phyloP scores from a whole-genome alignment of 2,329 filamentous ascomycete species.

The Dactylellina parvicollis region DNA sequence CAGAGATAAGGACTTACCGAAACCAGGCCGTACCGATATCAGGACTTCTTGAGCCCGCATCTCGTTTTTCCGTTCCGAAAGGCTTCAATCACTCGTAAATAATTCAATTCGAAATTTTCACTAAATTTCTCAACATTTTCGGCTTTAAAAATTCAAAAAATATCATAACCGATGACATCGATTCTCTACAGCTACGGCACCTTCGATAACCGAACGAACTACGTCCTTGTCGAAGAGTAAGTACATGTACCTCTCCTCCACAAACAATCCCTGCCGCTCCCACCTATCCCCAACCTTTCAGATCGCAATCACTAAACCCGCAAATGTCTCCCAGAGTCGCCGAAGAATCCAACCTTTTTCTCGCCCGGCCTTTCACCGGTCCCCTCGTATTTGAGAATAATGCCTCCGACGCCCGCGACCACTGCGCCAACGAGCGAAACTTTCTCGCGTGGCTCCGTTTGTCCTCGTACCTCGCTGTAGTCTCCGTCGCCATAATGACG shows the following conservation, averaged over 20 bases:
- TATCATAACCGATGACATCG: conserved; percentile 26
- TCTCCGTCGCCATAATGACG: conserved; percentile 87
- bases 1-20: not conserved
- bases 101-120: not conserved
- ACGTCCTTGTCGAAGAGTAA: conserved; percentile 56
- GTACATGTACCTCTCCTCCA: not conserved
- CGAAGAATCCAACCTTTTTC: conserved; percentile 52
- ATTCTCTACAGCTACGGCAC: conserved; percentile 47
- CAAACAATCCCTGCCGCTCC: not conserved
- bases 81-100: too few species aligned
- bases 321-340: conserved; percentile 14
- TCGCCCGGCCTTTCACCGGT: conserved; percentile 70
- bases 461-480: conserved; percentile 88
- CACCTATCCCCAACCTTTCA: not conserved
- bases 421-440: conserved; percentile 80
- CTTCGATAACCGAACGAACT: conserved; percentile 48
- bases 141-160: not conserved
- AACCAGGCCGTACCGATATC: too few species aligned
- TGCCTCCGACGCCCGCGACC: conserved; percentile 77
- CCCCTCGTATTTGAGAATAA: conserved; percentile 79
- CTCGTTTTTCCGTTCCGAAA: too few species aligned
- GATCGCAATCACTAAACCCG: conserved; percentile 8
- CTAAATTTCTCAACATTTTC: not conserved
- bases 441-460: conserved; percentile 93
- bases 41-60: too few species aligned